Evolutionary conservation across 2,329 filamentous ascomycete species (phyloP).

Genomic region (Aspergillus sp.): DNA sequence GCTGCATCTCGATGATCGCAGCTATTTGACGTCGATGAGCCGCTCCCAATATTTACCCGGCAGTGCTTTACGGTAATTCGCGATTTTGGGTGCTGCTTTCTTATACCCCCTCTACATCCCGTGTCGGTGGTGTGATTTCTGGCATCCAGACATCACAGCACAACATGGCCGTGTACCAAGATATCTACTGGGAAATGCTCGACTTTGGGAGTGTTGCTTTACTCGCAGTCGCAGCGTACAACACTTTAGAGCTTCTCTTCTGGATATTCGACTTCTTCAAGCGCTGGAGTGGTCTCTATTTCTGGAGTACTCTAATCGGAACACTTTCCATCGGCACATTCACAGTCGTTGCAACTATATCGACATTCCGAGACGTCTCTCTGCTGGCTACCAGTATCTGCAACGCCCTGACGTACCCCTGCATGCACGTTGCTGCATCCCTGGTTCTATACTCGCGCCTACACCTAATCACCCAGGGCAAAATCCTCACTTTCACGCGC

Average conservation of each 20-base stretch:
- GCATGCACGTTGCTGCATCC: conserved; percentile 41
- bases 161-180: not conserved
- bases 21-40: too few species aligned
- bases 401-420: conserved; percentile 34
- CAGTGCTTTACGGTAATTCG: too few species aligned
- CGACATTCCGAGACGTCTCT: not conserved
- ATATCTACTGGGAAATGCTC: too few species aligned
- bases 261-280: conserved; percentile 46
- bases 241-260: conserved; percentile 43
- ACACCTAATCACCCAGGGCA: conserved; percentile 40
- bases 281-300: conserved; percentile 44
- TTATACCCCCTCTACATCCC: not conserved
- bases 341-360: conserved; percentile 26
- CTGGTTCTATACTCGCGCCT: conserved; percentile 48
- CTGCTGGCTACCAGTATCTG: not conserved
- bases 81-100: too few species aligned
- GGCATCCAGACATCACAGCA: not conserved
- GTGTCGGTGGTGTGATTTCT: not conserved
- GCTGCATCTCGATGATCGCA: too few species aligned
- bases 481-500: conserved; percentile 36
- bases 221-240: conserved; percentile 31
- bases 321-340: conserved; percentile 37
- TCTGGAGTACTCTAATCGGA: conserved; percentile 45
- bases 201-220: not conserved
- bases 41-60: too few species aligned